Conservation (phyloP, 192 early-diverging fungal species). For the Coemansia sp. region DNA sequence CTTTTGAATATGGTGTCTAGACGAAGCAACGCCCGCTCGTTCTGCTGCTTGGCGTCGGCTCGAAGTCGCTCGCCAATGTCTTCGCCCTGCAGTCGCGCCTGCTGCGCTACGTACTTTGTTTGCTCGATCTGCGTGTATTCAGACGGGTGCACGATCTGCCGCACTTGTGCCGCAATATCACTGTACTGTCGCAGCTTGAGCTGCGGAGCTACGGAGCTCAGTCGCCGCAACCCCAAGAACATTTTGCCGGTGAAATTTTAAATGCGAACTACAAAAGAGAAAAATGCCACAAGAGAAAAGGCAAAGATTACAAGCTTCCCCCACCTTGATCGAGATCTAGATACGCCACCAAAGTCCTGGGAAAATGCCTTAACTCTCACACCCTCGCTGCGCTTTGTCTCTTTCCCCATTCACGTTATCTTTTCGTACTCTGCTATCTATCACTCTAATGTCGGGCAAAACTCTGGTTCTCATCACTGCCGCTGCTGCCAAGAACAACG, state of each 20-base stretch:
- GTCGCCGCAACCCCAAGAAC: background rate
- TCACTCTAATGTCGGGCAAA: slow-evolving; percentile 11
- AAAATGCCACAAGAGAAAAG: background rate
- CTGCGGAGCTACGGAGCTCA: background rate
- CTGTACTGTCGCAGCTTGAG: background rate
- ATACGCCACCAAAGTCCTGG: background rate
- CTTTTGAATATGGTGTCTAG: slow-evolving; percentile 20
- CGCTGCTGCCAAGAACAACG: slow-evolving; percentile 64
- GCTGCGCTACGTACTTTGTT: slow-evolving; percentile 16
- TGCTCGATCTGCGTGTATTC: slow-evolving; percentile 23
- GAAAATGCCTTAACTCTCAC: background rate
- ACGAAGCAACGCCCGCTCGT: background rate
- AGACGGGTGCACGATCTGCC: slow-evolving; percentile 32
- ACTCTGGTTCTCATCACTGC: slow-evolving; percentile 72
- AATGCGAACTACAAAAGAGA: background rate
- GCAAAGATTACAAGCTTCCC: background rate
- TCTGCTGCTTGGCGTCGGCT: background rate
- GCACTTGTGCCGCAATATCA: slow-evolving; percentile 12
- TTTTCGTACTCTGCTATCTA: background rate
- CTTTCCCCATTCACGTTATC: background rate
- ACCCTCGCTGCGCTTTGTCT: background rate
- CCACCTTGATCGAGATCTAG: background rate
- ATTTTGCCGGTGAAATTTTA: background rate
- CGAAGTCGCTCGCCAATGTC: slow-evolving; percentile 10
- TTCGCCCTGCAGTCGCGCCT: background rate